These are phyloP conservation scores for Diaporthe capsici DNA, from an alignment of 2,329 filamentous ascomycete genomes.

Conservation along the genomic window DNA sequence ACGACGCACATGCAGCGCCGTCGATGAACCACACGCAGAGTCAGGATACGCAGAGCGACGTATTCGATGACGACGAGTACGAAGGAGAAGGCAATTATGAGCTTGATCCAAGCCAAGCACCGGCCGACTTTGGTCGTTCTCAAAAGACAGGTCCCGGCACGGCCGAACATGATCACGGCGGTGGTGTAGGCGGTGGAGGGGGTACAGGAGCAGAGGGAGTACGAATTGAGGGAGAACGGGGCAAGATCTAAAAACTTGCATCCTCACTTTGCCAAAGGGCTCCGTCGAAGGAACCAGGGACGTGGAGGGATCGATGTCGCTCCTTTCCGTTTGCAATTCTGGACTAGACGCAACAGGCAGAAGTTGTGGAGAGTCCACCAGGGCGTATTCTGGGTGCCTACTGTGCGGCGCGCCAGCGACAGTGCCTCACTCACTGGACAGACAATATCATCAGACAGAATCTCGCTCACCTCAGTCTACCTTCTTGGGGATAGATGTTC, in stretches of 20 bases:
- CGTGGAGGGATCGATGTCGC: too few species aligned
- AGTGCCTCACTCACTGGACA: not conserved
- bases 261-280: not conserved
- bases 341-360: not conserved
- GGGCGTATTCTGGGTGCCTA: not conserved
- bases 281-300: not conserved
- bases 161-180: conserved; percentile 11
- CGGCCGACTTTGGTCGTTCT: conserved; percentile 1
- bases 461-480: not conserved
- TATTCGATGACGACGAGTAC: conserved; percentile 42
- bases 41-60: conserved; percentile 41
- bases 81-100: conserved; percentile 39
- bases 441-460: not conserved
- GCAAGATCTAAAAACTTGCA: conserved; percentile 4
- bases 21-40: conserved; percentile 47
- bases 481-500: not conserved
- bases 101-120: conserved; percentile 35
- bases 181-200: conserved; percentile 31
- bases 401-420: not conserved
- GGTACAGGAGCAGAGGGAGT: not conserved
- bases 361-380: not conserved
- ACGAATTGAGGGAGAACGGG: conserved; percentile 10
- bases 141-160: conserved; percentile 12
- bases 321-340: not conserved
- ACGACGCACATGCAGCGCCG: conserved; percentile 36